Evolutionary conservation across 176 grass and related monocot genomes (phyloP).

Genomic region (Hordeum marinum): DNA sequence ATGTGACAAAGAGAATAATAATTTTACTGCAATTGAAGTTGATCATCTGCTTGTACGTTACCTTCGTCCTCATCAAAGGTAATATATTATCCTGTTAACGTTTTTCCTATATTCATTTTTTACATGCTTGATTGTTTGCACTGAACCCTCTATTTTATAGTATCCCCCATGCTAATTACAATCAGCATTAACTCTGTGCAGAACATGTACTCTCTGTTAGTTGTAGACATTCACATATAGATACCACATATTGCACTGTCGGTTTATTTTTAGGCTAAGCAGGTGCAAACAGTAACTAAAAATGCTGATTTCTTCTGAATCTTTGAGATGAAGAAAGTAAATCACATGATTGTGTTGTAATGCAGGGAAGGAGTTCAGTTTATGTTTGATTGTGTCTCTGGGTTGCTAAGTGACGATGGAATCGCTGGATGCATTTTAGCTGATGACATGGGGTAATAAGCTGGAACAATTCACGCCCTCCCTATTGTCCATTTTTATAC

Average conservation of each 20-base stretch:
- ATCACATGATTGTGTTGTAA: slow-evolving; percentile 36
- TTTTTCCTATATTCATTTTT: background rate
- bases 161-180: background rate
- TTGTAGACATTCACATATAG: background rate
- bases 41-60: slow-evolving; percentile 76
- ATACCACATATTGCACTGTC: background rate
- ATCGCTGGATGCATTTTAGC: slow-evolving; percentile 96
- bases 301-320: slow-evolving; percentile 4
- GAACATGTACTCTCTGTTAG: background rate
- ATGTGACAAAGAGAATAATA: slow-evolving; percentile 54
- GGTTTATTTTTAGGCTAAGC: background rate
- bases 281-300: background rate
- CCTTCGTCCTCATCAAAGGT: slow-evolving; percentile 96
- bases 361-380: slow-evolving; percentile 98
- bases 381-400: slow-evolving; percentile 99
- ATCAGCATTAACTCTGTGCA: background rate
- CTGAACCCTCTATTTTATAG: background rate
- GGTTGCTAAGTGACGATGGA: slow-evolving; percentile 71
- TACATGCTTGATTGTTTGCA: background rate
- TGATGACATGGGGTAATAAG: slow-evolving; percentile 96
- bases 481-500: background rate
- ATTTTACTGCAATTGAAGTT: slow-evolving; percentile 57
- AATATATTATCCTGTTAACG: slow-evolving; percentile 19
- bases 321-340: slow-evolving; percentile 5
- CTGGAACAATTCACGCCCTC: background rate